phyloP scores from a whole-genome alignment of 2,329 filamentous ascomycete species.

The Diaporthe amygdali region DNA sequence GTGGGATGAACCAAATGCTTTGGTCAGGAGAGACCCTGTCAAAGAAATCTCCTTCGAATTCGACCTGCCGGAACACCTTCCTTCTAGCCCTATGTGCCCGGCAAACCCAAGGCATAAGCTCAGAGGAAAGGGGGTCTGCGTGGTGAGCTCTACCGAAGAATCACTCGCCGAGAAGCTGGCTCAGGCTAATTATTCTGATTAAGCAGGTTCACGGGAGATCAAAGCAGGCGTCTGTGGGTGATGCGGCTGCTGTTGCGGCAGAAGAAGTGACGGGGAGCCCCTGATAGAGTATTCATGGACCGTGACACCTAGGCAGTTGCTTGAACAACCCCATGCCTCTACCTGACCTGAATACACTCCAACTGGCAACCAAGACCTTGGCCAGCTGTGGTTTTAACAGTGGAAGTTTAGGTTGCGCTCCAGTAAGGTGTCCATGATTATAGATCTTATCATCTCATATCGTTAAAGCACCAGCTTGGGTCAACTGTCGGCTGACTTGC shows the following conservation, averaged over 20 bases:
- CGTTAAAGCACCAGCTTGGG: neutral
- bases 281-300: neutral
- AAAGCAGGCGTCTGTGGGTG: neutral
- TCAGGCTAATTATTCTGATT: neutral
- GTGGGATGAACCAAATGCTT: slow-evolving; percentile 35
- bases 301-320: too few species aligned
- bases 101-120: slow-evolving; percentile 49
- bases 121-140: slow-evolving; percentile 54
- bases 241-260: neutral
- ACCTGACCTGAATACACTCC: neutral
- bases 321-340: neutral
- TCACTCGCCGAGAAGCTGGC: too few species aligned
- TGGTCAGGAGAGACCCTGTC: slow-evolving; percentile 29
- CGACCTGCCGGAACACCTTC: slow-evolving; percentile 55
- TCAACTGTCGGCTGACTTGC: neutral
- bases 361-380: neutral
- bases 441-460: neutral
- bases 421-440: neutral
- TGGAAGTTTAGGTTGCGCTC: neutral
- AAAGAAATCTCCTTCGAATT: slow-evolving; percentile 43
- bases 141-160: slow-evolving; percentile 33
- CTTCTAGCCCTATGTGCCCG: slow-evolving; percentile 57
- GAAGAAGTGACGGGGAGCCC: neutral
- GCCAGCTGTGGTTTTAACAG: neutral
- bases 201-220: slow-evolving; percentile 28